Evolutionary conservation across 192 early-diverging fungal species (phyloP).

Genomic region (Coemansia guatemalensis): DNA sequence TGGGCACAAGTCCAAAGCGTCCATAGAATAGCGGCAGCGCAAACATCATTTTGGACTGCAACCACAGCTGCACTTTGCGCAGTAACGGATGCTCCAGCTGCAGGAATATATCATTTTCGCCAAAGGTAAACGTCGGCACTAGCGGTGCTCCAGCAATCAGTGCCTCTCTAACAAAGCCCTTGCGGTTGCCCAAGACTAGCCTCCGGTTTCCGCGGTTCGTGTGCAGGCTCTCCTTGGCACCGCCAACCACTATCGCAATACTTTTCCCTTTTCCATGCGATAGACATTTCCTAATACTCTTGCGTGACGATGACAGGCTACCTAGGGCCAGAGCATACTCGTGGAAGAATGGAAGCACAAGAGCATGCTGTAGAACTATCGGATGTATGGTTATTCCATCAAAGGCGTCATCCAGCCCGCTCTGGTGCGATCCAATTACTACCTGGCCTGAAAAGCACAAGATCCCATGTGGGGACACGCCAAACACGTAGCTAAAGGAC

Average conservation of each 20-base stretch:
- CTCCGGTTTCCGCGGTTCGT: conserved; percentile 67
- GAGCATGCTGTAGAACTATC: conserved; percentile 73
- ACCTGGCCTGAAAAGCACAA: conserved; percentile 80
- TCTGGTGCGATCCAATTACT: conserved; percentile 81
- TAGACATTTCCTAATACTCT: conserved; percentile 77
- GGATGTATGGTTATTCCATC: conserved; percentile 65
- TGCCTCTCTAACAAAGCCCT: conserved; percentile 93
- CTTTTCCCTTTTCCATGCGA: conserved; percentile 70
- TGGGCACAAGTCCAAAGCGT: conserved; percentile 57
- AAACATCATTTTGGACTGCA: conserved; percentile 72
- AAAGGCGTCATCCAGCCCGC: conserved; percentile 68
- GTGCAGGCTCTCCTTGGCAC: conserved; percentile 80
- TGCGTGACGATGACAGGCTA: conserved; percentile 70
- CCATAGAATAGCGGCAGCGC: conserved; percentile 83
- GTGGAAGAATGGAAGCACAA: conserved; percentile 81
- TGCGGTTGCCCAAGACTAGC: conserved; percentile 71
- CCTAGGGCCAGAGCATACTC: conserved; percentile 80
- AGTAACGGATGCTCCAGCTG: conserved; percentile 70
- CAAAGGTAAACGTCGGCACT: conserved; percentile 90
- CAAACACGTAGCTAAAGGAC: conserved; percentile 85
- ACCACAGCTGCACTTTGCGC: conserved; percentile 63
- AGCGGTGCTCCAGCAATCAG: conserved; percentile 77
- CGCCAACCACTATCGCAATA: conserved; percentile 90
- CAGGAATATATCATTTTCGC: conserved; percentile 90
- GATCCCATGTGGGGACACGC: conserved; percentile 87